Evolutionary conservation across 208 protist species (phyloP).

Genomic region (Crithidia fasciculata): DNA sequence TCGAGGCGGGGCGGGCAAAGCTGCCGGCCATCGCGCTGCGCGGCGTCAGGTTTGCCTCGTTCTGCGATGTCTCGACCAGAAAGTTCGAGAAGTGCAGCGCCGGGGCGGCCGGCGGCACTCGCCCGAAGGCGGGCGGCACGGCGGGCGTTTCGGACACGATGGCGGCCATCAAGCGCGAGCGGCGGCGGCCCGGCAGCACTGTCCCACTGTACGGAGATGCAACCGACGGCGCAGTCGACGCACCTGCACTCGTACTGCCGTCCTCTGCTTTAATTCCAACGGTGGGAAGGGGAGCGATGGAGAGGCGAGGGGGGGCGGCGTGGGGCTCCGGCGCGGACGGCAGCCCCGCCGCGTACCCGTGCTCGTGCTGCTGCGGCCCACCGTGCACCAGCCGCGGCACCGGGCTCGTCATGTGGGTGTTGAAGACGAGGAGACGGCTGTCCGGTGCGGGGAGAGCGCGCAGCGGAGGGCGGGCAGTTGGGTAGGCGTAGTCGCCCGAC

Average conservation of each 20-base stretch:
- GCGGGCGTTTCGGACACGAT: neutral
- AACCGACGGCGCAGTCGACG: too few species aligned
- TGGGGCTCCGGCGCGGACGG: too few species aligned
- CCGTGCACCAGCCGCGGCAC: constrained; percentile 14
- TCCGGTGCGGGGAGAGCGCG: constrained; percentile 2
- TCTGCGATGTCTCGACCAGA: neutral
- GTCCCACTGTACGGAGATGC: neutral
- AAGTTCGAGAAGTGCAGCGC: constrained; percentile 10
- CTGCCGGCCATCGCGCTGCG: neutral
- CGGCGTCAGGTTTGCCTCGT: neutral
- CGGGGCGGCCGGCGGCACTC: constrained; percentile 5
- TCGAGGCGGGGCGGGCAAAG: constrained; percentile 1
- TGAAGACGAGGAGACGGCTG: constrained; percentile 15
- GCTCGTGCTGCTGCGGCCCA: neutral
- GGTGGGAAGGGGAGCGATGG: too few species aligned
- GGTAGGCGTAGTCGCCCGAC: neutral
- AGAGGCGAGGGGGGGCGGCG: too few species aligned
- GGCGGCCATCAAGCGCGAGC: neutral
- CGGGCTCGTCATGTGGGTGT: constrained; percentile 13
- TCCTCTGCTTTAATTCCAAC: neutral
- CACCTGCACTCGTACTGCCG: neutral
- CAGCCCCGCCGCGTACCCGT: too few species aligned
- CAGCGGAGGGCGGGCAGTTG: neutral
- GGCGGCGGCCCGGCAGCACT: neutral
- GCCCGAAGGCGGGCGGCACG: neutral